Base-by-base conservation (phyloP, 805 yeast species). In the Hanseniaspora singularis region DNA sequence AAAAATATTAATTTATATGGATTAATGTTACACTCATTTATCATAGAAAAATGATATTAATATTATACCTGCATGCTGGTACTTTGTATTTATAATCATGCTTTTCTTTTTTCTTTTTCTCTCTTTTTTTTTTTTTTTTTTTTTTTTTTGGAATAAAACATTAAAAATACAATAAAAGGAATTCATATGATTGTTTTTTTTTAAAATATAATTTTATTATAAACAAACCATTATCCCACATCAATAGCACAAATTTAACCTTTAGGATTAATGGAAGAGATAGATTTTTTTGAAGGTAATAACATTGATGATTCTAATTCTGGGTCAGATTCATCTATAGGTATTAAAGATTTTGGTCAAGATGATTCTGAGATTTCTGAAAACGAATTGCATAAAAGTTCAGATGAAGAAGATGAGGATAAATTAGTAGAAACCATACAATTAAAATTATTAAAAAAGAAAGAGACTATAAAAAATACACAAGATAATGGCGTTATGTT, bases 321-420 rank as follows among this genome's bases (percentile, higher is more conserved):
- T n/a, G 38, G 30, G 5, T 43, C 47, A 24, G 47, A 43, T 16
- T 43, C 47, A 24, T 43, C 47, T 30, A 20, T 43, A 4, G 47
- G 47, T 5, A 37, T 43, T 3, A 43, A 43, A 23, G 33, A 36
- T 8, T 43, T 43, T 30, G 47, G 47, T 12, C 32, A 32, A 36
- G 47, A 43, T 31, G 33, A 28, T 12, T 43, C 47, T 27, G 47
- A 43, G 16, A 10, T 43, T 2, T 43, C 47, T 19, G 41, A 37
- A 18, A 33, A 33, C 16, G 47, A 43, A 11, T 9, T 22, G 4
- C 5, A 15, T 2, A 30, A 36, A 3, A 22, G 37, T 11, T 43
- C 47, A 26, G 47, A 24, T 3, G 40, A 28, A 9, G 47, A 43
- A 11, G 23, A 28, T 9, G 39, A 36, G 4, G 30, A 36, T 23